Evolutionary conservation across 1,284 basidiomycete species (phyloP).

Genomic region (Melanopsichium pennsylvanicum): DNA sequence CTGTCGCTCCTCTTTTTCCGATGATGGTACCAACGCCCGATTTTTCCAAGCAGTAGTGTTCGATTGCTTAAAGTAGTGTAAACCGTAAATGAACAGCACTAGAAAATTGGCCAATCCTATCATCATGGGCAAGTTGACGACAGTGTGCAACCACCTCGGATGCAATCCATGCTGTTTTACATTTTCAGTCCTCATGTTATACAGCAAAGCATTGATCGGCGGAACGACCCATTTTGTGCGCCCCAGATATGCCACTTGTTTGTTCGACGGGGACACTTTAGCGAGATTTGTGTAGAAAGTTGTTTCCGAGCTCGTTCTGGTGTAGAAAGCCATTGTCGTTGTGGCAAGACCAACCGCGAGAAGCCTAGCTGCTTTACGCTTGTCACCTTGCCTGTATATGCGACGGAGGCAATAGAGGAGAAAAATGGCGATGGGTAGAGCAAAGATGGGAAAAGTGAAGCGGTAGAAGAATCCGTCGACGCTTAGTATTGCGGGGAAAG

Average conservation of each 20-base stretch:
- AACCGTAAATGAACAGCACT: conserved; percentile 6
- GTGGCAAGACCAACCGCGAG: conserved; percentile 2
- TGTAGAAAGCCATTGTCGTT: not conserved
- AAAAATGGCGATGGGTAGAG: conserved; percentile 23
- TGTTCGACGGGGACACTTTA: no score
- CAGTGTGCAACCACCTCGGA: conserved; percentile 61
- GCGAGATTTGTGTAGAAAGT: conserved; percentile 15
- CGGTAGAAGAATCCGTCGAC: conserved; percentile 58
- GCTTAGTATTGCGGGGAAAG: conserved; percentile 10
- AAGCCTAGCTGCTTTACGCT: not conserved
- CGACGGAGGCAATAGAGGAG: not conserved
- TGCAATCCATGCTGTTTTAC: conserved; percentile 65
- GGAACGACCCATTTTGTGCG: conserved; percentile 28
- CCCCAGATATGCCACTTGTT: not conserved
- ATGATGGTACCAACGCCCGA: no score
- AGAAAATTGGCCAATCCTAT: conserved; percentile 44
- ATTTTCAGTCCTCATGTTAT: conserved; percentile 61
- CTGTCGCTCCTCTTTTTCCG: not conserved
- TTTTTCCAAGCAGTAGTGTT: no score
- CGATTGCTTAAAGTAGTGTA: not conserved
- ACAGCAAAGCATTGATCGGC: conserved; percentile 63
- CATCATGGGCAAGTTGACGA: conserved; percentile 64
- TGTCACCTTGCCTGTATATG: not conserved
- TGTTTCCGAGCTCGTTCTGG: conserved; percentile 6
- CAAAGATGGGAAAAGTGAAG: conserved; percentile 62